Evolutionary conservation across 768 basidiomycete genomes (phyloP), one percentile per base, ranked within the genome.

Genomic region (Lentinula sp.): DNA sequence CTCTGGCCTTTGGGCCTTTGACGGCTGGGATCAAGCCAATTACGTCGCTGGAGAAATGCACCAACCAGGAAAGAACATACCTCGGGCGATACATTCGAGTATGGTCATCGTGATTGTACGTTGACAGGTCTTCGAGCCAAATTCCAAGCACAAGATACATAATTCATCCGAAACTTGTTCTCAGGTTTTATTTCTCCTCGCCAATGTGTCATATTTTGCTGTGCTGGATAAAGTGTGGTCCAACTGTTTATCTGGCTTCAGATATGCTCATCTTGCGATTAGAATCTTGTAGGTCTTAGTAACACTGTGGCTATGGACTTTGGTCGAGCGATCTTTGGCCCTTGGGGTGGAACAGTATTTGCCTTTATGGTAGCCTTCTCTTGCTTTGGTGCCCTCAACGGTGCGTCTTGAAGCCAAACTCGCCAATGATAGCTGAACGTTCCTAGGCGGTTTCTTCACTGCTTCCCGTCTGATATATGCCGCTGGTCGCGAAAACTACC

Each of bases 1-100:
- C 72, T 96, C 94, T 10, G 93, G 94, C 2, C 76, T 98, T 4
- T 98, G 91, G 93, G 95, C 95, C 1, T 95, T 93, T 65, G 95
- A 95, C 71, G 96, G 96, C 0, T 99, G 95, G 95, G 95, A 95
- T 68, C 90, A 91, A 73, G 88, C 84, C 33, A 95, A 93, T 70
- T 96, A 90, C 64, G 91, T 98, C 15, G 91, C 90, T 13, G 95
- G 91, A 33, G 94, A 94, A 72, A 91, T 98, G 76, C 76, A 79
- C 58, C 83, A 88, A 62, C 86, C 92, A 2, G 84, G 88, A 68
- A 90, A 85, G 69, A 94, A 95, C 67, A 88, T 98, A 51, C 95
- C 95, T 2, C 79, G 88, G 61, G 87, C 88, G 1, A 93, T 98
- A 46, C 95, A 98, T 70, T 77, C 80, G n/a, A 96, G 94, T 68